Conservation (phyloP, 139 green algal species). For the Coelastrella sp. region DNA sequence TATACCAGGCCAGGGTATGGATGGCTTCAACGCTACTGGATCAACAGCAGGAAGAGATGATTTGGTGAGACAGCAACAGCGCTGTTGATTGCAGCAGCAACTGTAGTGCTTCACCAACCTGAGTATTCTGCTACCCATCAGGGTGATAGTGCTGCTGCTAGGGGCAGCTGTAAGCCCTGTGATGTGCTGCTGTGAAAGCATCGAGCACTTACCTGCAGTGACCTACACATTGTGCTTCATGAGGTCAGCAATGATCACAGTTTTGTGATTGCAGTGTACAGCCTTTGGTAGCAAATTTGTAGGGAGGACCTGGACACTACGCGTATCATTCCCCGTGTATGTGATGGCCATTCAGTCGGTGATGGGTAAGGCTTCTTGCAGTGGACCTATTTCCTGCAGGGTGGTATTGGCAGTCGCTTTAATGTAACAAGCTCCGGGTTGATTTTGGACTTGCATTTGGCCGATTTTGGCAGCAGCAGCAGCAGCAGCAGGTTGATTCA, state of each 20-base stretch:
- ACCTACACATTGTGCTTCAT: neutral
- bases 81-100: neutral
- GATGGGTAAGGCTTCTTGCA: conserved; percentile 55
- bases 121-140: neutral
- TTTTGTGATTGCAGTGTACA: conserved; percentile 66
- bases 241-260: neutral
- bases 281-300: conserved; percentile 56
- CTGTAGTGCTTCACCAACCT: neutral
- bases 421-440: neutral
- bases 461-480: neutral
- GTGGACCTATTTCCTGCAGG: neutral
- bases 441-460: neutral
- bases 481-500: neutral
- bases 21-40: conserved; percentile 27
- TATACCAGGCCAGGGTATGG: conserved; percentile 35
- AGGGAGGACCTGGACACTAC: conserved; percentile 72
- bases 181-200: too few species aligned
- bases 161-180: too few species aligned
- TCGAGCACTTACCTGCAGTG: neutral
- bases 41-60: conserved; percentile 4
- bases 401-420: neutral
- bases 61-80: conserved; percentile 24
- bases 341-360: conserved; percentile 91
- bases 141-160: too few species aligned
- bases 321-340: conserved; percentile 89